Conservation (phyloP, 371 early-diverging fungal genomes). For the Lichtheimia ramosa region DNA sequence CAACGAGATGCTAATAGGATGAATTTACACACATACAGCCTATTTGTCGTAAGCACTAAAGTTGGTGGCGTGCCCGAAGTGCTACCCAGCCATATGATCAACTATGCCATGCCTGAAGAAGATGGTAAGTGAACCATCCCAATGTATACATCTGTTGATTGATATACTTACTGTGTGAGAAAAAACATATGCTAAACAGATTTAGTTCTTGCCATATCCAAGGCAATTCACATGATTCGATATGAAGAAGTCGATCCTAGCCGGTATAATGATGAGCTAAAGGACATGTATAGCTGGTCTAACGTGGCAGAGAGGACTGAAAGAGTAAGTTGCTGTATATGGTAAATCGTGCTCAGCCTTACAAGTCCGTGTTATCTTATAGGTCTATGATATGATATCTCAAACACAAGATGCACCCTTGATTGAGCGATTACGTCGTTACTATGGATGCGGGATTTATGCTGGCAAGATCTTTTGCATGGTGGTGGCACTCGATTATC, state of each 20-base stretch:
- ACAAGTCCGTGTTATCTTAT: not conserved
- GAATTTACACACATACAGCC: conserved; percentile 36
- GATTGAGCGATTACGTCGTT: conserved; percentile 82
- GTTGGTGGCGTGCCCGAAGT: conserved; percentile 99
- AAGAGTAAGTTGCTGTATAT: conserved; percentile 39
- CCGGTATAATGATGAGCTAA: conserved; percentile 80
- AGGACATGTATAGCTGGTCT: conserved; percentile 94
- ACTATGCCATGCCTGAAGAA: conserved; percentile 90
- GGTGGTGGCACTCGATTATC: conserved; percentile 84
- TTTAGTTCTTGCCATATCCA: conserved; percentile 70
- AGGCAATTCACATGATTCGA: conserved; percentile 75
- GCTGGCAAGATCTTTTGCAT: conserved; percentile 93
- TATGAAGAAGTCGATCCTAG: conserved; percentile 69
- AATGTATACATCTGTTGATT: not conserved
- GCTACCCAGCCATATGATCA: conserved; percentile 93
- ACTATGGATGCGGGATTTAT: conserved; percentile 88
- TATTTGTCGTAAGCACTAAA: conserved; percentile 96
- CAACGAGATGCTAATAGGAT: too few species aligned
- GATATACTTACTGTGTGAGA: not conserved
- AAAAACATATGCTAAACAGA: conserved; percentile 39
- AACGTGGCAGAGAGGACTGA: conserved; percentile 95
- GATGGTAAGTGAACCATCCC: conserved; percentile 60
- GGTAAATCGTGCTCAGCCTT: conserved; percentile 3
- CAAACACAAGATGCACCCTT: conserved; percentile 68
- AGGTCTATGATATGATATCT: conserved; percentile 75